Evolutionary conservation across 163 green algal genomes (phyloP).

Genomic region (Chlorella variabilis): DNA sequence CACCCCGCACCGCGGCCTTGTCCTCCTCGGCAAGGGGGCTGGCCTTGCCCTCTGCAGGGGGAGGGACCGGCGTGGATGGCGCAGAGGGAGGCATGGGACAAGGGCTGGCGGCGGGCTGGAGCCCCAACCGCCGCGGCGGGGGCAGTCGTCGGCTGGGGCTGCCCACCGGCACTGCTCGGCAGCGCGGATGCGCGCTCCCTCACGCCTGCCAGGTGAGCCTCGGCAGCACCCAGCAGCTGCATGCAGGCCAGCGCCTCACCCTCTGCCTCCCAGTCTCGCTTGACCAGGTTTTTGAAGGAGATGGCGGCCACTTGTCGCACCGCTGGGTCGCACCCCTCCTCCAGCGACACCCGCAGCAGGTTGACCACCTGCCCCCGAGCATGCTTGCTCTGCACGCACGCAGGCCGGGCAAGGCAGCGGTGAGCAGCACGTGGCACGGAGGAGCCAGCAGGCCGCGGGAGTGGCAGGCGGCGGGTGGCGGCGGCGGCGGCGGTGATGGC

Average conservation of each 20-base stretch:
- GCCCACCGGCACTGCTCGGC: too few relatives aligned
- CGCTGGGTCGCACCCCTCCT: slow-evolving; percentile 69
- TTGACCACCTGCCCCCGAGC: slow-evolving; percentile 73
- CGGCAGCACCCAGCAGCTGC: too few relatives aligned
- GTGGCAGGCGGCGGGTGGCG: background rate
- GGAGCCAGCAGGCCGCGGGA: background rate
- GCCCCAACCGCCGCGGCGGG: too few relatives aligned
- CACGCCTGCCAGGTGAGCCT: too few relatives aligned
- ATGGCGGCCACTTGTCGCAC: slow-evolving; percentile 91
- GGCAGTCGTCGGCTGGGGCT: too few relatives aligned
- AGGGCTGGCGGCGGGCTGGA: too few relatives aligned
- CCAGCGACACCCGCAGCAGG: slow-evolving; percentile 84
- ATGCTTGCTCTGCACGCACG: slow-evolving; percentile 49
- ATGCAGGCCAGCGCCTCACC: slow-evolving; percentile 39
- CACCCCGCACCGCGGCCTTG: slow-evolving; percentile 72
- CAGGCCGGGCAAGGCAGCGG: background rate
- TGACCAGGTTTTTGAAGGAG: slow-evolving; percentile 94
- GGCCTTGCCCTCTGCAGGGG: slow-evolving; percentile 39
- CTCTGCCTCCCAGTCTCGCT: slow-evolving; percentile 78
- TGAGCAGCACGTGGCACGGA: background rate
- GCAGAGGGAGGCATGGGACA: too few relatives aligned
- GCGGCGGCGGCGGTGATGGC: background rate
- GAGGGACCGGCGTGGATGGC: background rate
- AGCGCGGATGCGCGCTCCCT: too few relatives aligned
- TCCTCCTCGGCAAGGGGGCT: slow-evolving; percentile 65